Conservation (phyloP, 768 basidiomycete genomes). For the Leccinum incarnatum region DNA sequence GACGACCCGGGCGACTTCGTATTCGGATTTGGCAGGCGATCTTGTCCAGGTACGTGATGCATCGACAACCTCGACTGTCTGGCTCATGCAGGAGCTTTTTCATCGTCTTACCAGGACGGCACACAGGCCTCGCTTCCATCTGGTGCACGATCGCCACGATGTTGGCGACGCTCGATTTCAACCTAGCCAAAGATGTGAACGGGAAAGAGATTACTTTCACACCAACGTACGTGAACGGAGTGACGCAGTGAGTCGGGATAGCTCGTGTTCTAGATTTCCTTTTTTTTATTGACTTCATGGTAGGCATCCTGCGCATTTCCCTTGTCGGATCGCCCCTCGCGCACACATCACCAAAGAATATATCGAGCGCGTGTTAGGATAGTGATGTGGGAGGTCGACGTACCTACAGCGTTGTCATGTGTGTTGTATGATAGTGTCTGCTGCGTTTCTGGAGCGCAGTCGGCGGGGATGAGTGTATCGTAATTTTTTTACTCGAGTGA, state of each 20-base stretch:
- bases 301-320: neutral
- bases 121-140: neutral
- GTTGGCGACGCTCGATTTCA: neutral
- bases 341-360: slow-evolving; percentile 1
- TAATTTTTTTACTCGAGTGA: too few relatives aligned
- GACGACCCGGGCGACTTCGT: neutral
- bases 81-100: neutral
- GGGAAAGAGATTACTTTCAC: neutral
- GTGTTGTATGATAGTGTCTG: too few relatives aligned
- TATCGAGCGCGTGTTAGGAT: neutral
- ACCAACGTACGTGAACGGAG: neutral
- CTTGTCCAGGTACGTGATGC: neutral
- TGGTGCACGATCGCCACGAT: neutral
- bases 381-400: neutral
- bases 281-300: neutral
- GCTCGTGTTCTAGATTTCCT: neutral
- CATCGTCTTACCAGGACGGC: neutral
- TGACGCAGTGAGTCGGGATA: neutral
- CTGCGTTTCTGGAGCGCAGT: too few relatives aligned
- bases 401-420: neutral
- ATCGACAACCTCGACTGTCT: neutral
- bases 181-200: neutral
- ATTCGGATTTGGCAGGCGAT: neutral
- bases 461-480: too few relatives aligned
- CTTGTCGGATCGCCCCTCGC: slow-evolving; percentile 1